Evolutionary conservation across 768 basidiomycete species (phyloP).

Genomic region (Termitomyces sp.): DNA sequence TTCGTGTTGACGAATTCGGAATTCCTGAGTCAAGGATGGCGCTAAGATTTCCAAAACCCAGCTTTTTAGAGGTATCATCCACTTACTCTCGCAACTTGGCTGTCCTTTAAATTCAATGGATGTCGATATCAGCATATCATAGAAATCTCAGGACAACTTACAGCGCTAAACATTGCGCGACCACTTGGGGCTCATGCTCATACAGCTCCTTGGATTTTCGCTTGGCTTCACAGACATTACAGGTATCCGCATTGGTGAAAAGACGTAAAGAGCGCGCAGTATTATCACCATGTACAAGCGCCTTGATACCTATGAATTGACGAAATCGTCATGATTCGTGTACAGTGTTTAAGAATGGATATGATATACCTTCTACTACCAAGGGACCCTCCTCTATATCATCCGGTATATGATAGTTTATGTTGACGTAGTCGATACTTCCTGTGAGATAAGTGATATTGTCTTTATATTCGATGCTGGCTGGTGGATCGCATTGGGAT

Average conservation of each 20-base stretch:
- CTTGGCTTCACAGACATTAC: not conserved
- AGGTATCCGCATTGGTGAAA: not conserved
- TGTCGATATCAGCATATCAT: not conserved
- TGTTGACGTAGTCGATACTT: not conserved
- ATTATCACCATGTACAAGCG: not conserved
- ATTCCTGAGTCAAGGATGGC: not conserved
- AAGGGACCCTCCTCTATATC: too few relatives aligned
- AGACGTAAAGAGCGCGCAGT: not conserved
- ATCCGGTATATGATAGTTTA: not conserved
- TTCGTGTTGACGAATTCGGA: not conserved
- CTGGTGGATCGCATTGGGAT: not conserved
- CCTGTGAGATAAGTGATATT: not conserved
- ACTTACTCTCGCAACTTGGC: not conserved
- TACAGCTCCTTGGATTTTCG: not conserved
- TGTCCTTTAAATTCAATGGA: not conserved
- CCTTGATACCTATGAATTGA: not conserved
- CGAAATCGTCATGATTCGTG: not conserved
- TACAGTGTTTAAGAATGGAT: not conserved
- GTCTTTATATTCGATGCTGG: not conserved
- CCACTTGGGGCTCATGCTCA: not conserved
- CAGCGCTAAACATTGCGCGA: not conserved
- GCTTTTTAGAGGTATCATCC: not conserved
- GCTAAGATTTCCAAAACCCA: not conserved
- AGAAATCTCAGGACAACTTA: not conserved
- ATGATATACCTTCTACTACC: too few relatives aligned